Evolutionary conservation across 768 basidiomycete species (phyloP), one percentile per base, ranked within the genome.

Genomic region (Daedaleopsis nitida): DNA sequence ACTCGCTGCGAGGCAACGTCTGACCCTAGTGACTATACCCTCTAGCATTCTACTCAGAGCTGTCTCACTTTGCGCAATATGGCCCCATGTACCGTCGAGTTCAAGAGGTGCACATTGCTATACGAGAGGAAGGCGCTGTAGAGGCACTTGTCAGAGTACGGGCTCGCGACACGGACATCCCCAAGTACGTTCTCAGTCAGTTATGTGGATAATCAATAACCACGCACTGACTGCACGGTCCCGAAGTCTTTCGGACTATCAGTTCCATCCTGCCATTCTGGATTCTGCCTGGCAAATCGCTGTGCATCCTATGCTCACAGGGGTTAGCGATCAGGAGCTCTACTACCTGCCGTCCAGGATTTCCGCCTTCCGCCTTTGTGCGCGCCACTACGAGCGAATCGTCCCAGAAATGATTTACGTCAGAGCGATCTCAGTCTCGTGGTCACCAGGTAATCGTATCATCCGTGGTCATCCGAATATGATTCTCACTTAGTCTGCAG

Each of bases 281-380:
- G 78, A 79, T 58, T 70, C 74, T 5, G 74, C 73, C 42, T 51
- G 78, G 5, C 77, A 78, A n/a, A n/a, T n/a, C n/a, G n/a, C n/a
- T n/a, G n/a, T n/a, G n/a, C 38, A 67, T 71, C 50, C 58, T 70
- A 66, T 78, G 56, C n/a, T n/a, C n/a, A 73, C 71, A 8, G 71
- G 71, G 8, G 69, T 73, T 57, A 62, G 59, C 35, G 72, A 74
- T 50, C 61, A 58, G 10, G 69, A 66, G 23, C 65, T 65, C 21
- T 76, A 74, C 62, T 76, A 73, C 55, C 68, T 77, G n/a, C 76
- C 75, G 1, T 72, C 74, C 6, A 62, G 55, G 43, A 49, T 69
- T 16, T 56, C 58, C 0, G 50, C 59, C 10, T 12, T 72, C 50
- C 51, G 59, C 16, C 13, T 67, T 37, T 59, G 68, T 47, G 32